These are phyloP conservation scores for Puccinellia tenuiflora DNA, from an alignment of 176 grass and related monocot species.

Conservation along the genomic window DNA sequence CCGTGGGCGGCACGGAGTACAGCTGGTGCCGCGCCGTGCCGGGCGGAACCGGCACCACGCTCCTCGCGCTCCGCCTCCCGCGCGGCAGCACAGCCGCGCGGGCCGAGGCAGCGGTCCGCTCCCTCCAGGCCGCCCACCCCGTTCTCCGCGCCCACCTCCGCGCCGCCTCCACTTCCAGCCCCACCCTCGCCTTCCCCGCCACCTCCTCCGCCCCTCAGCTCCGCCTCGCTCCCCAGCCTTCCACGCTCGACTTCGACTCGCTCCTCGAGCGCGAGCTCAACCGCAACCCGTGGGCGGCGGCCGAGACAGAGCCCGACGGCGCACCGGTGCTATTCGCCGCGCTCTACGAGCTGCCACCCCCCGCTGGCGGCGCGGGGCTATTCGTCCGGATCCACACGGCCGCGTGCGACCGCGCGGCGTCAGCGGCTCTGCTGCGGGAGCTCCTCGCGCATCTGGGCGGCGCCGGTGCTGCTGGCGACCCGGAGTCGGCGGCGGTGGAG, in stretches of 20 bases:
- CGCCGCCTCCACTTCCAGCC: constrained; percentile 14
- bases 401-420: constrained; percentile 61
- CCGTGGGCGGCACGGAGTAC: constrained; percentile 59
- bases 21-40: constrained; percentile 66
- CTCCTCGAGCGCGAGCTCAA: constrained; percentile 87
- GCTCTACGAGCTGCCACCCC: constrained; percentile 39
- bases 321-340: constrained; percentile 51
- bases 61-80: constrained; percentile 55
- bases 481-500: constrained; percentile 24
- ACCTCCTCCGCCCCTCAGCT: not conserved
- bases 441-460: constrained; percentile 40
- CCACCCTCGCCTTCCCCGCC: constrained; percentile 41
- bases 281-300: constrained; percentile 55
- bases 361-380: constrained; percentile 26
- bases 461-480: constrained; percentile 15
- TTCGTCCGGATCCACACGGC: constrained; percentile 70
- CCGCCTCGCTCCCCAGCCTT: not conserved
- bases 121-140: constrained; percentile 53
- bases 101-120: constrained; percentile 23
- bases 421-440: constrained; percentile 39
- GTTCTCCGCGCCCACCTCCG: constrained; percentile 52
- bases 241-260: constrained; percentile 39
- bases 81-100: not conserved
- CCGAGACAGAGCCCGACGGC: not conserved
- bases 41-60: constrained; percentile 74